A percentile compares a stretch with the other conserved stretches of the same genome.
These are phyloP conservation scores for Sphaerulina vaccinii DNA, from an alignment of 2,329 filamentous ascomycete genomes.

Conservation along the genomic window DNA sequence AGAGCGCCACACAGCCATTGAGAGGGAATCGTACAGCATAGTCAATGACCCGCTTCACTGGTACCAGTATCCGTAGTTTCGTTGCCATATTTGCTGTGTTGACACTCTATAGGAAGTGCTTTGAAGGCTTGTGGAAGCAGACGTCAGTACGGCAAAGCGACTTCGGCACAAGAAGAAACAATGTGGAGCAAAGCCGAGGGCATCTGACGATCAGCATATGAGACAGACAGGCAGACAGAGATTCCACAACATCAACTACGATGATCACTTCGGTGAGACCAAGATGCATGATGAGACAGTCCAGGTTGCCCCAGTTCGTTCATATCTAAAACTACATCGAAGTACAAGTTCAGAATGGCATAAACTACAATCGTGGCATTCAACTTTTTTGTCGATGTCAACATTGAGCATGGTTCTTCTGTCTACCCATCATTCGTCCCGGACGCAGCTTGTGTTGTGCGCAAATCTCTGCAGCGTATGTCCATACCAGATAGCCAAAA, in stretches of 20 bases:
- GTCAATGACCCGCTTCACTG: conserved; percentile 59
- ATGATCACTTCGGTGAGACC: no score
- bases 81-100: conserved; percentile 40
- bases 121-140: conserved; percentile 3
- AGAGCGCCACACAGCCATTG: background rate
- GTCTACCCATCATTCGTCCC: conserved; percentile 20
- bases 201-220: background rate
- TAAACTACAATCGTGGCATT: conserved; percentile 7
- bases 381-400: conserved; percentile 25
- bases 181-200: conserved; percentile 14
- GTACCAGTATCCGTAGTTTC: conserved; percentile 54
- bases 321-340: conserved; percentile 29
- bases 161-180: conserved; percentile 12
- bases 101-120: background rate
- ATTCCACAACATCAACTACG: background rate
- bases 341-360: conserved; percentile 29
- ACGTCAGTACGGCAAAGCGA: conserved; percentile 18
- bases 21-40: conserved; percentile 51
- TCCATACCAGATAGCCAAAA: conserved; percentile 29
- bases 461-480: conserved; percentile 20
- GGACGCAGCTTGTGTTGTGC: conserved; percentile 12
- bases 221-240: background rate
- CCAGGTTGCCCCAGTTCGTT: conserved; percentile 16
- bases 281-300: background rate
- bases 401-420: conserved; percentile 18